Evolutionary conservation across 2,329 filamentous ascomycete species (phyloP).

Genomic region (Arthrobotrys entomopaga): DNA sequence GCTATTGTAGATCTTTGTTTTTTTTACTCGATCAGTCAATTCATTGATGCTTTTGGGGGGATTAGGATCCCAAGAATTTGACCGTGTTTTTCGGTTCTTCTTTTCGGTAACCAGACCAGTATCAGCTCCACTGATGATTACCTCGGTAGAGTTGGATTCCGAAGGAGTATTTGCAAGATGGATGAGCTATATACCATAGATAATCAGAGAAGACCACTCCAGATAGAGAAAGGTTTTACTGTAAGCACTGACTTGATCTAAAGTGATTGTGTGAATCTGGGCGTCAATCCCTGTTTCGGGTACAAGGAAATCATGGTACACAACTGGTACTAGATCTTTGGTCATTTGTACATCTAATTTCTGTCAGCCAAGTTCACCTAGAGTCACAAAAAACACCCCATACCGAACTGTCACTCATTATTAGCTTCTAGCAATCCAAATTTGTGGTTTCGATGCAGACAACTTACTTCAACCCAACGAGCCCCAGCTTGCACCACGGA

Average conservation of each 20-base stretch:
- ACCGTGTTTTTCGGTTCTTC: constrained; percentile 49
- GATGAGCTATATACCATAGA: background rate
- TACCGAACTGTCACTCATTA: constrained; percentile 1
- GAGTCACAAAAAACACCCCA: background rate
- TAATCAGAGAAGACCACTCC: background rate
- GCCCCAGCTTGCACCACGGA: constrained; percentile 92
- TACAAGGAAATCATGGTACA: constrained; percentile 97
- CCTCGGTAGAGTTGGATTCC: background rate
- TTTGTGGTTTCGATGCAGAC: background rate
- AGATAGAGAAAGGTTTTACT: background rate
- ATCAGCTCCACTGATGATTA: background rate
- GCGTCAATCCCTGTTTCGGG: constrained; percentile 97
- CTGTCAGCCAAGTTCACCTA: background rate
- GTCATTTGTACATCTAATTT: constrained; percentile 91
- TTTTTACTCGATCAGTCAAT: constrained; percentile 87
- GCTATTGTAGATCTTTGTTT: constrained; percentile 95
- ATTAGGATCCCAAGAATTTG: constrained; percentile 71
- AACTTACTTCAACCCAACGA: constrained; percentile 71
- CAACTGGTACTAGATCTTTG: constrained; percentile 96
- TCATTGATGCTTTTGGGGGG: constrained; percentile 65
- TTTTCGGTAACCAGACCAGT: constrained; percentile 8
- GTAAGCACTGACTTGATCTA: constrained; percentile 62
- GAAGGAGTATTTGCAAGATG: background rate
- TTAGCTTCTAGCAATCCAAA: background rate
- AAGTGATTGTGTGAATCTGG: constrained; percentile 89